Evolutionary conservation across 169 alveolate genomes (phyloP).

Genomic region (Eimeria brunetti): DNA sequence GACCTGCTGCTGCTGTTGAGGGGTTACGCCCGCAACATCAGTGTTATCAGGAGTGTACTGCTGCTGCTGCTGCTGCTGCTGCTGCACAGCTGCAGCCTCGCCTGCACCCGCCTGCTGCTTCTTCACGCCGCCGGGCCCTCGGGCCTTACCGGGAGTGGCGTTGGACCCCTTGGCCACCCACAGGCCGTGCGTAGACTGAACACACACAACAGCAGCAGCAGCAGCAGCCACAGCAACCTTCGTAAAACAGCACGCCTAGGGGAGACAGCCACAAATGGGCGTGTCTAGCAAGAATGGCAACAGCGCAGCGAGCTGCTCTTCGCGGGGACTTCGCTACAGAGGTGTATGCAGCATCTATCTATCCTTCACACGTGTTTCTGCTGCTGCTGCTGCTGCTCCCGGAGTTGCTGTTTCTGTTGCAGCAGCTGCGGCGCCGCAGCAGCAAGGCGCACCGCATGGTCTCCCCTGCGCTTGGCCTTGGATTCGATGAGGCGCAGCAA

Average conservation of each 20-base stretch:
- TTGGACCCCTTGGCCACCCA: constrained; percentile 21
- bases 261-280: not conserved
- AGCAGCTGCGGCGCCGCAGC: not conserved
- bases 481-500: constrained; percentile 63
- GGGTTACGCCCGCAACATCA: not conserved
- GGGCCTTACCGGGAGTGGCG: constrained; percentile 4
- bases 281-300: not conserved
- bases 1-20: constrained; percentile 55
- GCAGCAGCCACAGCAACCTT: constrained; percentile 23
- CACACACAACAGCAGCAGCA: not conserved
- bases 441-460: constrained; percentile 40
- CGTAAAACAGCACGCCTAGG: not conserved
- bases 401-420: not conserved
- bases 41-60: constrained; percentile 44
- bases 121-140: constrained; percentile 31
- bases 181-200: constrained; percentile 54
- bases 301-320: not conserved
- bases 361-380: not conserved
- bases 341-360: not conserved
- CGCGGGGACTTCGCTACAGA: not conserved
- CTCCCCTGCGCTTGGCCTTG: constrained; percentile 69
- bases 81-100: constrained; percentile 54
- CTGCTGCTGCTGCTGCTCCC: constrained; percentile 6
- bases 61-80: constrained; percentile 68
- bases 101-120: constrained; percentile 46